Base-by-base conservation (phyloP, 2,329 filamentous ascomycete genomes). In the Phaeosphaeriaceae sp. region DNA sequence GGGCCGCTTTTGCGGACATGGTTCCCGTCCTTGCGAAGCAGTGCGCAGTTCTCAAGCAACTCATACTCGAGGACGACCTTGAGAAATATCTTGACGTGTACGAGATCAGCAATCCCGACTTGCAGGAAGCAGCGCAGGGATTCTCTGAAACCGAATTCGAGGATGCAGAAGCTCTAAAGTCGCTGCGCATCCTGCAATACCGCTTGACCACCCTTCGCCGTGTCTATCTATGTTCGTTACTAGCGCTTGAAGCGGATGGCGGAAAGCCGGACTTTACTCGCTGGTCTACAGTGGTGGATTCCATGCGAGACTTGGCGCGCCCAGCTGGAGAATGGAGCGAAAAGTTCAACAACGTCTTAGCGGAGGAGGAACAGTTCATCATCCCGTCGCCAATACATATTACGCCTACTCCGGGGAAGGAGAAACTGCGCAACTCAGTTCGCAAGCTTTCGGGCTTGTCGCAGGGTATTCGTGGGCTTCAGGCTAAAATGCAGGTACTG, bases 401-500 rank as follows among this genome's bases (percentile, higher is more conserved):
- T 70, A 82, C 51, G 85, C 85, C 51, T 70, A 89, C 90, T 1
- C 91, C 93, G 1, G 86, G 86, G n/a, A 89, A 89, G 53, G 93
- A 97, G 71, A 88, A 92, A 59, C 89, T 94, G 82, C 90, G 93
- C 56, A 89, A 90, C 54, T 94, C 97, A 75, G 86, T 97, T 57
- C 89, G 92, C 59, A 94, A 96, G 73, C 86, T 99, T 44, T 92
- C 91, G 71, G 91, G 91, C 1, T 84, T 99, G 33, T 97, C 93
- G 0, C 91, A 93, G 54, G 93, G 93, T 17, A 96, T 98, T 60
- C 89, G 93, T 25, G 91, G 92, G 11, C 84, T 99, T 49, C 94
- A 98, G 78, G 95, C 95, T 36, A 99, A 98, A 77, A 88, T 99
- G 81, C 93, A 96, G 59, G 84, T 99, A 7, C 81, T 98, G 54